Evolutionary conservation across 345 rosid species (phyloP), one percentile per base, ranked within the genome.

Genomic region (Crucihimalaya himalaica): DNA sequence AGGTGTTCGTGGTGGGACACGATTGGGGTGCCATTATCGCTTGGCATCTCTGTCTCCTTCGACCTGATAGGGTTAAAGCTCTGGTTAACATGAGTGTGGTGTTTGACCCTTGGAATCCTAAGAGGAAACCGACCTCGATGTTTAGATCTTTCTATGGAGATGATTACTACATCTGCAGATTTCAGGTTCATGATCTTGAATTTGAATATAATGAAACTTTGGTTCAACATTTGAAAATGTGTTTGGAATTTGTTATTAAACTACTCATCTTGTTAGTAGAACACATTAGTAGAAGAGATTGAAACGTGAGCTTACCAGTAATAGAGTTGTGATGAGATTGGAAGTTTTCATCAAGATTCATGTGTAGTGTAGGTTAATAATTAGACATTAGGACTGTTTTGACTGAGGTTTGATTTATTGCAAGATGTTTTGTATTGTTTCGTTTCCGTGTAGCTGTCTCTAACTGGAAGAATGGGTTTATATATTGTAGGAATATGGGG

Each of bases 401-500:
- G 54, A 5, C 39, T 39, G n/a, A 50, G 9, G 37, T 27, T 16
- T 46, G 27, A 9, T 64, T 45, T 45, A 28, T 63, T 54, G 55
- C 0, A 8, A 28, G 56, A 27, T n/a, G 35, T 31, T 43, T 34
- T 46, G 35, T 51, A 9, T 31, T 31, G 15, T 43, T 10, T 9
- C 0, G 10, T 19, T 6, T 53, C 3, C 2, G 48, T 19, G 15
- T 27, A 13, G 55, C 21, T 54, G 59, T 55, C 50, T 66, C 7
- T 58, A 39, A 57, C 39, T 0, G 18, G 35, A 34, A 53, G 57
- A 55, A 43, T 34, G 67, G 34, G 35, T 53, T 46, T 46, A 16
- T 14, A 57, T 43, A 7, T 42, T 66, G 21, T 48, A 90, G 98
- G 87, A 84, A 62, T 82, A 79, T 28, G 95, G 95, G 52, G 89